Evolutionary conservation across 2,329 filamentous ascomycete genomes (phyloP), one percentile per base, ranked within the genome.

Genomic region (Colletotrichum musae): DNA sequence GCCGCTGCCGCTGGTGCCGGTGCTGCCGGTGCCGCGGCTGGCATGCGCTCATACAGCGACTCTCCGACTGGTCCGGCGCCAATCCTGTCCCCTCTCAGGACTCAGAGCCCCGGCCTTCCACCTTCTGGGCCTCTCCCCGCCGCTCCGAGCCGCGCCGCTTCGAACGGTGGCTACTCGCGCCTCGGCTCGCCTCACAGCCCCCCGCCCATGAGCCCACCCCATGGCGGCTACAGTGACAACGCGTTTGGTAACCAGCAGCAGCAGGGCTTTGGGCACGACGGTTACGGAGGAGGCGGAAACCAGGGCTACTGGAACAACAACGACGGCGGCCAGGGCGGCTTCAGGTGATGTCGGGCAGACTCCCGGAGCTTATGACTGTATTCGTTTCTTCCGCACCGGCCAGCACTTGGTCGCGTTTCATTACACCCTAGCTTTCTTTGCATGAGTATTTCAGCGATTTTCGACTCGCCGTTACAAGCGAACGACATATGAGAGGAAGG

Each of bases 1-100:
- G 75, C 74, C 2, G 73, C 67, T 9, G 64, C 68, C 13, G 71
- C 73, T 5, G 73, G 70, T 4, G 73, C 73, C 24, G 75, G 59
- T 12, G 59, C 50, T 28, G 61, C 65, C 16, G 66, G 61, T 48
- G 58, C 58, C 18, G 59, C 41, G 6, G 68, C 58, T 50, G 68
- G 59, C 52, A 69, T 71, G 65, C 50, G 56, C 36, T 66, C 62
- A 16, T 71, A 61, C 28, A 61, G 54, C 54, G 58, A 69, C 45
- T 57, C 50, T 26, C 59, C 53, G 21, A 58, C 53, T 18, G 68
- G 64, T 2, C 47, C 36, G 16, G 52, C 58, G 16, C 68, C 63
- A 3, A 9, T 60, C n/a, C 26, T 56, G 48, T 57, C 69, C 24
- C 69, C 68, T 13, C 54, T 70, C 50, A 64, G 58, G n/a, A 72